A percentile compares a stretch with the other conserved stretches of the same genome.
phyloP scores from a whole-genome alignment of 768 basidiomycete genomes.

The Auricularia sp. region DNA sequence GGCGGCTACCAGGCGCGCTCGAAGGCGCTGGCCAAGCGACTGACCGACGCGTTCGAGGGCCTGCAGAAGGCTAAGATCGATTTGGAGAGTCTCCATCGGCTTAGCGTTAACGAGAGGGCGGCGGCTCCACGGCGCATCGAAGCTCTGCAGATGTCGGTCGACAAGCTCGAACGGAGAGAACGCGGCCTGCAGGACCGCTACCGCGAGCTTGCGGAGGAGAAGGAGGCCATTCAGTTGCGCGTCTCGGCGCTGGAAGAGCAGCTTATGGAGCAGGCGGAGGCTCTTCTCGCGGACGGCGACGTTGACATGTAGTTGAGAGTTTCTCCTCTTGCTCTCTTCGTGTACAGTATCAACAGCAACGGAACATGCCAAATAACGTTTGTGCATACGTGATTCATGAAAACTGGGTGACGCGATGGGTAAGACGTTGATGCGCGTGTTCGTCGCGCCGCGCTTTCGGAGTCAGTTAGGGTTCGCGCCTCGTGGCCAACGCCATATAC shows the following conservation, averaged over 20 bases:
- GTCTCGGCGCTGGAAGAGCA: slow-evolving; percentile 69
- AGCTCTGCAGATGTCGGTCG: slow-evolving; percentile 80
- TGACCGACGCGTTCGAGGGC: slow-evolving; percentile 60
- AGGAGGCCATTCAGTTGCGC: slow-evolving; percentile 47
- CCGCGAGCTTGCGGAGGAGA: slow-evolving; percentile 69
- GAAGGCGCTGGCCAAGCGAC: slow-evolving; percentile 50
- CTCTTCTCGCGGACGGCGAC: neutral
- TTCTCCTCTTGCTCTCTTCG: neutral
- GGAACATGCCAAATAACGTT: neutral
- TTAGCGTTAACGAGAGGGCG: slow-evolving; percentile 62
- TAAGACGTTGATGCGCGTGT: neutral
- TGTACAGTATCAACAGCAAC: neutral
- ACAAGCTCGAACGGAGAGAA: slow-evolving; percentile 67
- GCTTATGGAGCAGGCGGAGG: slow-evolving; percentile 50
- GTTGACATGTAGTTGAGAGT: neutral
- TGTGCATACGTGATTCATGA: too few species aligned
- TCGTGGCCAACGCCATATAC: neutral
- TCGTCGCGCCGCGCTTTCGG: neutral
- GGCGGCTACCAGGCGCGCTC: slow-evolving; percentile 87
- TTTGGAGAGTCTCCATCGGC: slow-evolving; percentile 65
- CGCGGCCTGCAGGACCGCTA: slow-evolving; percentile 70
- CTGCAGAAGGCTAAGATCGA: slow-evolving; percentile 60
- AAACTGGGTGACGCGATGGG: neutral
- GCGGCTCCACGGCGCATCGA: slow-evolving; percentile 71
- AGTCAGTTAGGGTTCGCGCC: neutral